phyloP scores from a whole-genome alignment of 202 grass and related monocot genomes.

The Brachypodium distachyon region DNA sequence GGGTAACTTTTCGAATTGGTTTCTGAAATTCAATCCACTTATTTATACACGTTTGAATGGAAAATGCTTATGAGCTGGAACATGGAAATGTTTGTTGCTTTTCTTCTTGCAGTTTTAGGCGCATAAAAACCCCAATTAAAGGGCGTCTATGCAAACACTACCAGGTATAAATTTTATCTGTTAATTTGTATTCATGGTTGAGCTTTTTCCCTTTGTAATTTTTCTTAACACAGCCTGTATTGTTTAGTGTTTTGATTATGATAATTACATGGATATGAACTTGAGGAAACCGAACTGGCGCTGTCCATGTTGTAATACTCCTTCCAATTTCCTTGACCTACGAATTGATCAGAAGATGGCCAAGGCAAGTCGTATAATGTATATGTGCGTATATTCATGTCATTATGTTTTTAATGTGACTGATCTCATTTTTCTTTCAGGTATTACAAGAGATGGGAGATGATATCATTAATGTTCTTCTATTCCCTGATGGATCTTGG shows the following conservation, averaged over 20 bases:
- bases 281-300: slow-evolving; percentile 78
- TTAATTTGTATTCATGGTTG: slow-evolving; percentile 11
- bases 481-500: slow-evolving; percentile 81
- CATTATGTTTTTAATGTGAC: slow-evolving; percentile 12
- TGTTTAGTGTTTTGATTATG: slow-evolving; percentile 88
- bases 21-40: background rate
- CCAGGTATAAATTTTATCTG: slow-evolving; percentile 48
- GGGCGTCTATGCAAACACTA: slow-evolving; percentile 87
- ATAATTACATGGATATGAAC: slow-evolving; percentile 95
- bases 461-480: slow-evolving; percentile 42
- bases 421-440: slow-evolving; percentile 30
- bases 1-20: background rate
- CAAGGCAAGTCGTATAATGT: slow-evolving; percentile 51
- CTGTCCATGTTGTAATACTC: slow-evolving; percentile 78
- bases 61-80: slow-evolving; percentile 14
- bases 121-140: slow-evolving; percentile 78
- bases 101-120: slow-evolving; percentile 57
- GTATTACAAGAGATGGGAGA: slow-evolving; percentile 61
- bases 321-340: slow-evolving; percentile 54
- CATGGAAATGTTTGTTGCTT: slow-evolving; percentile 1
- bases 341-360: slow-evolving; percentile 79
- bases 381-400: background rate
- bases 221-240: background rate
- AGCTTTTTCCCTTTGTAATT: background rate
- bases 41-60: slow-evolving; percentile 3